Evolutionary conservation across 805 yeast species (phyloP), one percentile per base, ranked within the genome.

Genomic region (Tetrapisispora iriomotensis): DNA sequence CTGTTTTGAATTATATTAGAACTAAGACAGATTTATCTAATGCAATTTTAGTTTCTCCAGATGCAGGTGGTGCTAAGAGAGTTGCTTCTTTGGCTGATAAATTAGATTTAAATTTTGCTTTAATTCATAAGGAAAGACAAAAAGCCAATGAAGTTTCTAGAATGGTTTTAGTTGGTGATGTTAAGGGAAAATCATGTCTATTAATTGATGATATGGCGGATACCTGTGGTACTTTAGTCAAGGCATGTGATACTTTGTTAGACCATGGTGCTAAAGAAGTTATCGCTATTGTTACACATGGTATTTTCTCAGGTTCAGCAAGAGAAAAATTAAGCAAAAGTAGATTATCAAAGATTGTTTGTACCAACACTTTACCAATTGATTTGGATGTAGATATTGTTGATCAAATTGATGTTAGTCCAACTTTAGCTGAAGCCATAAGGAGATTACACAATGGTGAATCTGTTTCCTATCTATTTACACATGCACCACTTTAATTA

Each of bases 131-230:
- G 60, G 94, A 83, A 62, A 71, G 94, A 59, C 84, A 82, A 19
- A 71, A 79, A 46, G 92, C 92, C 22, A 83, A 83, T 56, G 92
- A 82, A 57, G 88, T 83, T 28, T 76, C 84, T 30, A 70, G 82
- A 56, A 83, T 83, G 94, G 88, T 82, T 18, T 67, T 83, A 38
- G 94, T 83, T 37, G 94, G 94, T 54, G 92, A 83, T 64, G 94
- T 83, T 27, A 65, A 78, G 3, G 79, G 74, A 44, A 82, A 82
- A 60, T 69, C 77, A 36, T 83, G 92, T 65, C 67, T 83, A 40
- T 74, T 83, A 50, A 84, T 83, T 33, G 94, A 83, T 63, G 94
- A 83, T 60, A 83, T 83, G 87, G 92, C 92, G 34, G 94, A 83
- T 58, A 83, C 94, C 17, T 83, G 94, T 65, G 94, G 92, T 45